Percentiles rank a stretch among this genome's conserved stretches.
Evolutionary conservation across 2,329 filamentous ascomycete species (phyloP).

Genomic region (Fusarium setosum): DNA sequence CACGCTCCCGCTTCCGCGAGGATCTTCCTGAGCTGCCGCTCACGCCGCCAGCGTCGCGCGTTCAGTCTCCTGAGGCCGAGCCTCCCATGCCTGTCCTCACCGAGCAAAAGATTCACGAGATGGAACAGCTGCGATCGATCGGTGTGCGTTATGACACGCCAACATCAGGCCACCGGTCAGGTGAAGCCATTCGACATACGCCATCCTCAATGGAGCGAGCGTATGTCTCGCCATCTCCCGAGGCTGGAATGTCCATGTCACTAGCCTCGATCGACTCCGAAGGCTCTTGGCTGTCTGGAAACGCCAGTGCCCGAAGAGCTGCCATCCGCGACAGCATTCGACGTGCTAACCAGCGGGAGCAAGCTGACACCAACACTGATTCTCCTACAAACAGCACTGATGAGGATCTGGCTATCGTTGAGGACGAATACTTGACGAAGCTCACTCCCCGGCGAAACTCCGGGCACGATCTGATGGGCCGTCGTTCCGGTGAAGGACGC

Average conservation of each 20-base stretch:
- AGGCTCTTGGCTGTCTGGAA: slow-evolving; percentile 93
- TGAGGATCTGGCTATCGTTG: slow-evolving; percentile 70
- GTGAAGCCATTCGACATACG: slow-evolving; percentile 42
- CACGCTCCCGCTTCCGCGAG: slow-evolving; percentile 91
- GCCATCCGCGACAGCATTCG: slow-evolving; percentile 57
- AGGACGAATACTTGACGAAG: slow-evolving; percentile 80
- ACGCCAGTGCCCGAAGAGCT: slow-evolving; percentile 62
- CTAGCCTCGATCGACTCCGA: slow-evolving; percentile 96
- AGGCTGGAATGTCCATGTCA: slow-evolving; percentile 80
- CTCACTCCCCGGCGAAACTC: slow-evolving; percentile 45
- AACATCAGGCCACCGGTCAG: slow-evolving; percentile 56
- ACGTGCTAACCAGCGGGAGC: slow-evolving; percentile 46
- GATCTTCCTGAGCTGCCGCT: slow-evolving; percentile 88
- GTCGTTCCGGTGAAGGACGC: slow-evolving; percentile 62
- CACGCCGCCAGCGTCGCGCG: slow-evolving; percentile 85
- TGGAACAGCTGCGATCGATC: slow-evolving; percentile 42
- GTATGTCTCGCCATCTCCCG: slow-evolving; percentile 58
- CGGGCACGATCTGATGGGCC: slow-evolving; percentile 45
- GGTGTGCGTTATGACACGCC: slow-evolving; percentile 57
- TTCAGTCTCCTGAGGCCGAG: slow-evolving; percentile 80
- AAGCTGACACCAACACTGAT: slow-evolving; percentile 49
- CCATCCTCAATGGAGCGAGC: slow-evolving; percentile 39
- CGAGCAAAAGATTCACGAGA: slow-evolving; percentile 41
- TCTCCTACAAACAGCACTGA: slow-evolving; percentile 60
- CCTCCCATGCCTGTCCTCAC: slow-evolving; percentile 49